Evolutionary conservation across 225 moss, liverwort and hornwort species (phyloP).

Genomic region (Polytrichum formosum): DNA sequence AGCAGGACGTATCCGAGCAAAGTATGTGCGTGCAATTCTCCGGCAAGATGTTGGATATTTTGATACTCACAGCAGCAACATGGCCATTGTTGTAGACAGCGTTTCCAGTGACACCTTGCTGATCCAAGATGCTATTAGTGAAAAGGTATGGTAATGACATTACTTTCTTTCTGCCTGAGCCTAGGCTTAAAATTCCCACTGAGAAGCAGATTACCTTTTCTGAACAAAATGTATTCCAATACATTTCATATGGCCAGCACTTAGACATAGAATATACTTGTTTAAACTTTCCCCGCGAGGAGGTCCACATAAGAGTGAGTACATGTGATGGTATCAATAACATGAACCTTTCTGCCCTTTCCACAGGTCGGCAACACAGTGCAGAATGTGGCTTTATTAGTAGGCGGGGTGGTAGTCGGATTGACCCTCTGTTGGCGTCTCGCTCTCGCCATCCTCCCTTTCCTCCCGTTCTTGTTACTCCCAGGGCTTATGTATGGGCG

Average conservation of each 20-base stretch:
- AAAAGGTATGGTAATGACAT: slow-evolving; percentile 44
- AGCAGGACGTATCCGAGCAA: slow-evolving; percentile 55
- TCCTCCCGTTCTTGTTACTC: slow-evolving; percentile 52
- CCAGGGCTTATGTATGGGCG: slow-evolving; percentile 53
- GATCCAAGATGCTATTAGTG: slow-evolving; percentile 73
- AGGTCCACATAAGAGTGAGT: too few species aligned
- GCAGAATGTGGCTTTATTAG: slow-evolving; percentile 41
- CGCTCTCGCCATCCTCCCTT: slow-evolving; percentile 38
- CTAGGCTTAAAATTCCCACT: too few species aligned
- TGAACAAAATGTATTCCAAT: too few species aligned
- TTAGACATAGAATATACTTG: too few species aligned
- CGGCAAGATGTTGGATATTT: slow-evolving; percentile 72
- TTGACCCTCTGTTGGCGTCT: slow-evolving; percentile 40
- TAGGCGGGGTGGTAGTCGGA: slow-evolving; percentile 33
- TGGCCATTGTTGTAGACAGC: slow-evolving; percentile 44
- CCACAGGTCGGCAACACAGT: slow-evolving; percentile 46
- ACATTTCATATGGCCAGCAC: too few species aligned
- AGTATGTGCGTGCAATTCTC: slow-evolving; percentile 64
- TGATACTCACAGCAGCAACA: slow-evolving; percentile 44
- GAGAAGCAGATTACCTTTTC: too few species aligned
- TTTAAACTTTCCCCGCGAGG: too few species aligned
- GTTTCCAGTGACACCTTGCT: slow-evolving; percentile 56
- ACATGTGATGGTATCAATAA: too few species aligned
- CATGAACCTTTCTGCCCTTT: background rate
- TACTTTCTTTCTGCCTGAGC: too few species aligned